Evolutionary conservation across 768 basidiomycete genomes (phyloP), one percentile per base, ranked within the genome.

Genomic region (Suillus variegatus): DNA sequence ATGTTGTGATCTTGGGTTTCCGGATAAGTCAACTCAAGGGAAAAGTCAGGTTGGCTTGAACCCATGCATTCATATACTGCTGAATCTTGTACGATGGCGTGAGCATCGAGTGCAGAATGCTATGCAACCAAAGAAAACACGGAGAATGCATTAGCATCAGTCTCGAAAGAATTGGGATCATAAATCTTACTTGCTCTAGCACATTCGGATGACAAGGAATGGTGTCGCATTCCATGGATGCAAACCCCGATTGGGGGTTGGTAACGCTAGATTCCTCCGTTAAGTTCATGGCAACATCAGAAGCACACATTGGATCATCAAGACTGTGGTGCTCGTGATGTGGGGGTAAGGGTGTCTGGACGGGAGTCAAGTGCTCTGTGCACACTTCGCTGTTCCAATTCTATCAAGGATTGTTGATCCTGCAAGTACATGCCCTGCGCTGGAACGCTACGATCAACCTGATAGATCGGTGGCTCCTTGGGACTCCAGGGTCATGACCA

Each of bases 121-220:
- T 60, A 25, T 20, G 25, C 58, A 4, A 25, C 25, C 40, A 41
- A 41, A 41, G 16, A 41, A 41, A 18, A 60, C 28, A 43, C 22
- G 38, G 57, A 18, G 16, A n/a, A 25, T 28, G 18, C 18, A 43
- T 60, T 28, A 60, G 58, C 9, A 16, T 28, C 13, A 20, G 25
- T 60, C 6, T 12, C 58, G 18, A 41, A 43, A 60, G 18, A 28
- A 25, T 43, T 43, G 3, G 6, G 6, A 43, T 43, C 40, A 28
- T 25, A 6, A 20, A 60, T 60, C 58, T 60, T 60, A 60, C 58
- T 43, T 60, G 58, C 6, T 60, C 58, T 20, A 13, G 25, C 3
- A 60, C 7, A 43, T 32, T 18, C 57, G 28, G 6, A 12, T 28
- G 40, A 28, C 38, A 58, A 12, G 18, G 25, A 20, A 43, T 4